These are phyloP conservation scores for Diaporthe citrichinensis DNA, from an alignment of 2,329 filamentous ascomycete genomes.

Conservation along the genomic window DNA sequence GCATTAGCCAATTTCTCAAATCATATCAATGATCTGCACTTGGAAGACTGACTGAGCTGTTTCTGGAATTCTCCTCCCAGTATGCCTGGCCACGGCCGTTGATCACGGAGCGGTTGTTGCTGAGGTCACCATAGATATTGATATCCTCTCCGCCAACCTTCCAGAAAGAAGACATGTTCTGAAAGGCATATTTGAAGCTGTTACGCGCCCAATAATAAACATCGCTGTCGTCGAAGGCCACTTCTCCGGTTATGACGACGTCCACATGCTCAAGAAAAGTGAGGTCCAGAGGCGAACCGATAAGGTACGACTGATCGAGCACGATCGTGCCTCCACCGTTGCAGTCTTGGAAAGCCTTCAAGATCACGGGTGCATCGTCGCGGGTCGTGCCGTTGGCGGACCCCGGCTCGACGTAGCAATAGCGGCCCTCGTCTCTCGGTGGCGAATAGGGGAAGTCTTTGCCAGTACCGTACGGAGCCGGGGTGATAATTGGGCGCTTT, in stretches of 20 bases:
- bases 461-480: conserved; percentile 32
- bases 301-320: conserved; percentile 67
- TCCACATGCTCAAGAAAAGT: conserved; percentile 70
- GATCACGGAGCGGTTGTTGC: conserved; percentile 55
- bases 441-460: conserved; percentile 38
- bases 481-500: conserved; percentile 16
- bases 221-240: conserved; percentile 64
- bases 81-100: conserved; percentile 72
- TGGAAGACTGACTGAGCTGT: conserved; percentile 58
- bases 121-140: conserved; percentile 66
- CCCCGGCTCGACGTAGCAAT: conserved; percentile 47
- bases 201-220: conserved; percentile 68
- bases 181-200: conserved; percentile 68
- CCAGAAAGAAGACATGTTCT: conserved; percentile 72
- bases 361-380: conserved; percentile 58
- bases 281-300: conserved; percentile 69
- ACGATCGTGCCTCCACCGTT: conserved; percentile 74
- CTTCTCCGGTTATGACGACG: conserved; percentile 58
- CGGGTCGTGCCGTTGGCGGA: conserved; percentile 36
- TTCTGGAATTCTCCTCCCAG: conserved; percentile 65
- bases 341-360: conserved; percentile 69
- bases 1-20: background rate
- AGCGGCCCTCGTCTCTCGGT: conserved; percentile 44
- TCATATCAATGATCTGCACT: background rate
- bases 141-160: conserved; percentile 70